Base-by-base conservation (phyloP, 2,329 filamentous ascomycete species). In the Botryosphaeria dothidea region DNA sequence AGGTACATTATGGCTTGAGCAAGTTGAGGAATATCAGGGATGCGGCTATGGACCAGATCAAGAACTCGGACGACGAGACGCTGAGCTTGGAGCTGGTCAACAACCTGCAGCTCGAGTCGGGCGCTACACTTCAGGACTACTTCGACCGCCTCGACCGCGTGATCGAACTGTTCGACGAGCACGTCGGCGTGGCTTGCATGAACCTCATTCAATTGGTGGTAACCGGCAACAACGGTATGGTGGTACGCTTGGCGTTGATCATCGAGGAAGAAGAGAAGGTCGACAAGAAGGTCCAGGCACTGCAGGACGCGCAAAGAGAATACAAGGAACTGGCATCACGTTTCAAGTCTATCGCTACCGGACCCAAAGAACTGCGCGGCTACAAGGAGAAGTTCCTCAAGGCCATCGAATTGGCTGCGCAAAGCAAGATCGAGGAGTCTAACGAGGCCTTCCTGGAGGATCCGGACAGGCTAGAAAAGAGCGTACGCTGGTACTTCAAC, bases 261-360 rank as follows among this genome's bases (percentile, higher is more conserved):
- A 93, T 99, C 68, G 91, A 96, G 75, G 93, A 93, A 34, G 95
- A 99, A 78, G 95, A 99, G 82, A 95, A 93, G 83, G 97, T 93
- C 73, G 95, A 99, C 76, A 91, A 92, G 78, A 91, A 93, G 69
- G 92, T 97, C 27, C 85, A 91, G 73, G 95, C 95, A 2, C 82
- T 99, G 68, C 93, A 97, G 75, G 94, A 98, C 72, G 96, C 95
- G 0, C 89, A 98, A 75, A 92, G 92, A 73, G 94, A 98, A 74
- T 96, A 98, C 78, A 93, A 94, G 75, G 94, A 98, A 75, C 90
- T 99, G 74, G 95, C 93, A 9, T 90, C 90, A 52, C 87, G 94
- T 60, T 97, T 99, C 82, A 93, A 97, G 80, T 94, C 92, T 71
- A 97, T 99, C 79, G 94, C 93, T 9, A 91, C 94, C 69, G 94